These are phyloP conservation scores for Thozetella sp. DNA, from an alignment of 495 filamentous ascomycete species.

Conservation along the genomic window DNA sequence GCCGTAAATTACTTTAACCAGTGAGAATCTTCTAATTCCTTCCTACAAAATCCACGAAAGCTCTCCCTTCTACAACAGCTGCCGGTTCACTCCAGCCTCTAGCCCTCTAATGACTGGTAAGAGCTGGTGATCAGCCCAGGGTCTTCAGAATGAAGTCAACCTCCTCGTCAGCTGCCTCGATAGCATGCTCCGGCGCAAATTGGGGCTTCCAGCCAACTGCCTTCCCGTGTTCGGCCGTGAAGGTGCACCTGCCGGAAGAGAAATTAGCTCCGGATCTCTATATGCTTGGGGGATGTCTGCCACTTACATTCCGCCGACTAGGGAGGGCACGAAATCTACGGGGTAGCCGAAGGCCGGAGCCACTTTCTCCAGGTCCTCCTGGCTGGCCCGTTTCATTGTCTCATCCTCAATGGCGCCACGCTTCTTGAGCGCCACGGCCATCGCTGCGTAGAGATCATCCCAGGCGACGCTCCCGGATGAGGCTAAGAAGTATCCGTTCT, in stretches of 20 bases:
- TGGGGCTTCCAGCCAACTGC: conserved; percentile 41
- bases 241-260: conserved; percentile 33
- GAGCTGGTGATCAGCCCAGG: too few relatives aligned
- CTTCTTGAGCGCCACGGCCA: conserved; percentile 39
- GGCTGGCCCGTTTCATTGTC: conserved; percentile 28
- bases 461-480: conserved; percentile 44
- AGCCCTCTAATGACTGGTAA: too few relatives aligned
- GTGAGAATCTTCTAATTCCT: too few relatives aligned
- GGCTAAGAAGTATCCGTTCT: conserved; percentile 52
- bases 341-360: conserved; percentile 31
- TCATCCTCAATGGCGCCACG: conserved; percentile 33
- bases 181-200: conserved; percentile 37
- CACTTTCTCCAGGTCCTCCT: conserved; percentile 32
- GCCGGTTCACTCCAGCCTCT: too few relatives aligned
- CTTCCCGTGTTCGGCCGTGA: conserved; percentile 33
- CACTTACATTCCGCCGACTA: conserved; percentile 43
- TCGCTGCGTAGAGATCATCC: conserved; percentile 45
- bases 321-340: conserved; percentile 29
- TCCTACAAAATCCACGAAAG: too few relatives aligned
- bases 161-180: conserved; percentile 38
- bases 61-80: too few relatives aligned
- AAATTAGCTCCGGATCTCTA: neutral
- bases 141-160: conserved; percentile 36
- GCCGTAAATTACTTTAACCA: too few relatives aligned
- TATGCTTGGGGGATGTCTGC: too few relatives aligned